Conservation (phyloP, 257 asterid species). For the Linaria vulgaris region DNA sequence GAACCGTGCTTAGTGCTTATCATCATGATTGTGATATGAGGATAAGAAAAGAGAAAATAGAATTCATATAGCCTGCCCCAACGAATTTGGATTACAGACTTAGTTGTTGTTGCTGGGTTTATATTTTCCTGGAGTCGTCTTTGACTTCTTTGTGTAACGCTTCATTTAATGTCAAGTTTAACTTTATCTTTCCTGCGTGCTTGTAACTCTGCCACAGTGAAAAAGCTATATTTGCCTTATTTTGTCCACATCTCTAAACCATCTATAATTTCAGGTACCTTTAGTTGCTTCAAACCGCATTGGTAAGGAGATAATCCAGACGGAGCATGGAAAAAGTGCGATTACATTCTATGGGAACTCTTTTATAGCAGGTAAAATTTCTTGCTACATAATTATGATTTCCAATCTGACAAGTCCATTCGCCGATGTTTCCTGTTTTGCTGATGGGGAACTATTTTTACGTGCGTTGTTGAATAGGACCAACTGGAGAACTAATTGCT, state of each 20-base stretch:
- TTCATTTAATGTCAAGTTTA: no score
- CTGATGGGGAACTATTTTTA: constrained; percentile 4
- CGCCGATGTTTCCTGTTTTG: background rate
- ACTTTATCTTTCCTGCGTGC: no score
- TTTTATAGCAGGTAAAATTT: constrained; percentile 80
- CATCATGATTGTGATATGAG: no score
- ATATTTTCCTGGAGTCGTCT: no score
- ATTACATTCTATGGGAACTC: constrained; percentile 92
- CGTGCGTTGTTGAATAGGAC: constrained; percentile 48
- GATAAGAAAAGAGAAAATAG: no score
- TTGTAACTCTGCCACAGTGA: background rate
- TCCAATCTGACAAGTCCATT: no score
- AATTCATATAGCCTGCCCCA: no score
- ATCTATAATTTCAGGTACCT: constrained; percentile 63
- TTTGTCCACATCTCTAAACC: background rate
- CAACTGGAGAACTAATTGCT: constrained; percentile 80
- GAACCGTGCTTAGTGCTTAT: no score
- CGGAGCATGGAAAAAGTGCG: constrained; percentile 86
- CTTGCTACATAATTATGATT: no score
- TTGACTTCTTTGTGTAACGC: no score
- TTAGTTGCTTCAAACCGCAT: constrained; percentile 91
- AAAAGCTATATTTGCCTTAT: background rate
- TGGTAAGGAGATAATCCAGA: constrained; percentile 77
- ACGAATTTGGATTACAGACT: no score
- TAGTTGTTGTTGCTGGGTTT: no score